Conservation (phyloP, 1,139 yeast species). For the Suhomyces bribrorum region DNA sequence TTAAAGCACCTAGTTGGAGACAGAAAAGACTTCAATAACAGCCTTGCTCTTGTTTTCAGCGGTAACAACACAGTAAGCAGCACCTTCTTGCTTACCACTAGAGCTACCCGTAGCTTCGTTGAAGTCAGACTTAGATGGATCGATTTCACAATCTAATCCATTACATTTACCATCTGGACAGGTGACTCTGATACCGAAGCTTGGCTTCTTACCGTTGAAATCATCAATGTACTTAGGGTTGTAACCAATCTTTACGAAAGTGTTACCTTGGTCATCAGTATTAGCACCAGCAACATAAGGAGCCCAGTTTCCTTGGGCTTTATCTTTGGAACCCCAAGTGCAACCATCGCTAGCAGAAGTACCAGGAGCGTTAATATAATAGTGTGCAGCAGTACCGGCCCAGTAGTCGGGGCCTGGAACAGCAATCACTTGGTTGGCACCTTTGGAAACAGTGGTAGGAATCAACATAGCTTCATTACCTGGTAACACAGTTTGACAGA, state of each 20-base stretch:
- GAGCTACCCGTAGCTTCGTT: constrained; percentile 52
- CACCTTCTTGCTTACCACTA: constrained; percentile 61
- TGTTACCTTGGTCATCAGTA: constrained; percentile 64
- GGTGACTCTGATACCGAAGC: constrained; percentile 69
- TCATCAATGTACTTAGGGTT: constrained; percentile 78
- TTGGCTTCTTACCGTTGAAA: constrained; percentile 57
- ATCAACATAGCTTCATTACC: constrained; percentile 94
- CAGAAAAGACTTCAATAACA: constrained; percentile 64
- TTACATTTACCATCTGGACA: constrained; percentile 70
- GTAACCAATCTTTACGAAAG: constrained; percentile 86
- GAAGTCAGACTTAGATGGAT: constrained; percentile 62
- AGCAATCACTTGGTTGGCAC: constrained; percentile 56
- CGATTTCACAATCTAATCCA: constrained; percentile 78
- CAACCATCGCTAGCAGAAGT: constrained; percentile 75
- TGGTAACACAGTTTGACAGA: constrained; percentile 91
- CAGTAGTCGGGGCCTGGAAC: constrained; percentile 80
- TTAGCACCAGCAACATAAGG: constrained; percentile 93
- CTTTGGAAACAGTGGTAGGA: constrained; percentile 65
- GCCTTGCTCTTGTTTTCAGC: constrained; percentile 67
- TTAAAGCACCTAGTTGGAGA: background rate
- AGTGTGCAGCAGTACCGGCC: constrained; percentile 83
- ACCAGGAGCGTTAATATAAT: constrained; percentile 85
- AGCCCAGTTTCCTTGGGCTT: constrained; percentile 85
- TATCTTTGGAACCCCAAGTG: constrained; percentile 72
- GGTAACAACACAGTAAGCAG: constrained; percentile 79